Percentiles rank a stretch among this genome's conserved stretches.
phyloP scores from a whole-genome alignment of 805 yeast species.

The Wickerhamomyces xylosicus region DNA sequence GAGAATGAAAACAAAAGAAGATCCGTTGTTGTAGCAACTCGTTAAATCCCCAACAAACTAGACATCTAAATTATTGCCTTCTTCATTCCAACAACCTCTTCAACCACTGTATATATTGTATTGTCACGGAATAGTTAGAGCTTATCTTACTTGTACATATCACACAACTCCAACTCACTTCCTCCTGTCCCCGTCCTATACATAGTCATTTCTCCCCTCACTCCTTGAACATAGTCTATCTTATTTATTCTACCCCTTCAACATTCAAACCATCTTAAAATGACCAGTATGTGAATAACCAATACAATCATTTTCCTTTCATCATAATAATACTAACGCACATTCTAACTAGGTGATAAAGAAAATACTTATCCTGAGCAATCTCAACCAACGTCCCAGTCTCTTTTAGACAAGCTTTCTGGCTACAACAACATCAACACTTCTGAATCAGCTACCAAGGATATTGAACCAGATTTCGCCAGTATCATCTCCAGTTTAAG shows the following conservation, averaged over 20 bases:
- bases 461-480: constrained; percentile 18
- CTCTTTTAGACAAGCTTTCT: constrained; percentile 3
- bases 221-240: background rate
- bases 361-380: background rate
- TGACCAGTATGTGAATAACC: background rate
- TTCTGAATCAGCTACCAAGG: background rate
- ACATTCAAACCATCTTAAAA: background rate
- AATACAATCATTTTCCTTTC: background rate
- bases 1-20: no score
- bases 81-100: background rate
- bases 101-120: background rate
- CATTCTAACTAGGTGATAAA: background rate
- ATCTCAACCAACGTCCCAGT: background rate
- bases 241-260: background rate
- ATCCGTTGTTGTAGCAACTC: no score
- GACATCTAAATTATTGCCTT: no score
- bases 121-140: background rate
- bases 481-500: constrained; percentile 22
- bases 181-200: background rate
- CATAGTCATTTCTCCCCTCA: background rate
- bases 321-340: background rate
- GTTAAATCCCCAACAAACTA: no score
- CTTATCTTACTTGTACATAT: background rate
- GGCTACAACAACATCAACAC: background rate
- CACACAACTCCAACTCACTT: background rate